Evolutionary conservation across 495 filamentous ascomycete genomes (phyloP), one percentile per base, ranked within the genome.

Genomic region (Talaromyces trachyspermus): DNA sequence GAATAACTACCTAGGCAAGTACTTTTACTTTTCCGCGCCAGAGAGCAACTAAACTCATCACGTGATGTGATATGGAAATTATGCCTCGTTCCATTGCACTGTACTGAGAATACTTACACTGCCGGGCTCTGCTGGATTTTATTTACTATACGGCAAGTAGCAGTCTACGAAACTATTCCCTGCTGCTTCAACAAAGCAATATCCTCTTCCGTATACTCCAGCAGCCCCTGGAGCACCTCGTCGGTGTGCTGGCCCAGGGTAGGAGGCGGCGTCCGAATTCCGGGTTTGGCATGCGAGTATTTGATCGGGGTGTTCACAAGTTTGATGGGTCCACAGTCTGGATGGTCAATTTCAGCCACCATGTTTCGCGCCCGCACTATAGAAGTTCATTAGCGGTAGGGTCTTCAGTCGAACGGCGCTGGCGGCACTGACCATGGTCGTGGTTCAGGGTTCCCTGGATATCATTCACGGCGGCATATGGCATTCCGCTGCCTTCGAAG

Each of bases 251-350:
- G 82, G 0, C 92, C 92, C 33, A 98, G 66, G 3, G 83, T 85
- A 9, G 92, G 92, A 36, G 92, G 92, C 17, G 88, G 78, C 5
- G 69, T 85, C 4, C 91, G 69, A 11, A 95, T 78, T n/a, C 81
- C 72, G 1, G 91, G 88, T 46, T 73, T 79, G 8, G 85, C 83
- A 43, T 89, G 78, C 8, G 88, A 95, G 64, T 88, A 97, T 63
- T 98, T 98, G 50, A 98, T 81, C 0, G 92, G 92, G n/a, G 91
- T 90, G 56, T 92, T 95, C 19, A 98, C 80, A 46, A 97, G 58
- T 65, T 89, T 90, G 50, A 97, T 86, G 2, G 81, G 78, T 1
- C 92, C 92, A 58, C 89, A 95, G 2, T 70, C 65, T 3, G 77
- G 79, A 59, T 98, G 92, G 1, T 95, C 79, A 18, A 96, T 70